Evolutionary conservation across 371 early-diverging fungal species (phyloP).

Genomic region (Syncephalis fuscata): DNA sequence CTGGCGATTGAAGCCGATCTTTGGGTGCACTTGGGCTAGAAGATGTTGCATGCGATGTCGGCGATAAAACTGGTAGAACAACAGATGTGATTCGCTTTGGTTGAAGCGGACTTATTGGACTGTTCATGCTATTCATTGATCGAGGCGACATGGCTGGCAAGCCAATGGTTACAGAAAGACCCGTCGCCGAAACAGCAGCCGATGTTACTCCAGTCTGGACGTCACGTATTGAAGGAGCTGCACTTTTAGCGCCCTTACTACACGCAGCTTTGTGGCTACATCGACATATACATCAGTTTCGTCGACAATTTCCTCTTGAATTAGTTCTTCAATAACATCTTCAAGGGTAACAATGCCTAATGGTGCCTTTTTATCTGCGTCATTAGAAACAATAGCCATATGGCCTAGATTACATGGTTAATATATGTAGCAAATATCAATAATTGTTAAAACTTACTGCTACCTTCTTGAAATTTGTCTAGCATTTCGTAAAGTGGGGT

Average conservation of each 20-base stretch:
- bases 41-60: too few species aligned
- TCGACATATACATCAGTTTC: slow-evolving; percentile 91
- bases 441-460: slow-evolving; percentile 26
- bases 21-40: too few species aligned
- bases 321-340: slow-evolving; percentile 91
- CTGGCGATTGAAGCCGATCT: too few species aligned
- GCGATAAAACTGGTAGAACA: too few species aligned
- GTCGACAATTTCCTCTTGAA: slow-evolving; percentile 87
- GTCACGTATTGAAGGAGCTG: too few species aligned
- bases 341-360: slow-evolving; percentile 89
- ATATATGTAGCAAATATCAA: neutral
- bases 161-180: too few species aligned
- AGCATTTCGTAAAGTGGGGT: slow-evolving; percentile 78
- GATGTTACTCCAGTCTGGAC: too few species aligned
- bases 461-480: slow-evolving; percentile 83
- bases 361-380: slow-evolving; percentile 25
- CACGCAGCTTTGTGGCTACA: slow-evolving; percentile 19
- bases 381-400: slow-evolving; percentile 41
- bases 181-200: too few species aligned
- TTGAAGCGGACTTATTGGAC: too few species aligned
- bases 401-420: slow-evolving; percentile 20
- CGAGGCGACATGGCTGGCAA: too few species aligned
- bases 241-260: slow-evolving; percentile 9
- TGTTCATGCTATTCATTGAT: too few species aligned
- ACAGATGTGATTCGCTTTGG: too few species aligned